Conservation (phyloP, 2,329 filamentous ascomycete species). For the Neofusicoccum kwambonambiense region DNA sequence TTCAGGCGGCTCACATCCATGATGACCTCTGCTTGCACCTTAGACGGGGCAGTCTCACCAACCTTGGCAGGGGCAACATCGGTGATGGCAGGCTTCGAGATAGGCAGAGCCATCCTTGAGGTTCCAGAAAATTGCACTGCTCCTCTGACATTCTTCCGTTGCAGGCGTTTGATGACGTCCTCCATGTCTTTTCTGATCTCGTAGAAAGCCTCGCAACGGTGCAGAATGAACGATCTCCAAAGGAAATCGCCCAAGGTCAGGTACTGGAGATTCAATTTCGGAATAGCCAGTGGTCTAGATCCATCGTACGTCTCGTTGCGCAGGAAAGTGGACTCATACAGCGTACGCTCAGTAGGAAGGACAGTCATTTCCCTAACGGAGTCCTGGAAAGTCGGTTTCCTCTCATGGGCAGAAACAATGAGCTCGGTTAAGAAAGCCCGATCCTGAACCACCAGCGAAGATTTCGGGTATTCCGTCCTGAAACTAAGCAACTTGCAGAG, state of each 20-base stretch:
- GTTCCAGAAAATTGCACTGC: constrained; percentile 73
- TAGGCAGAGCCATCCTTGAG: constrained; percentile 88
- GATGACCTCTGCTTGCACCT: constrained; percentile 80
- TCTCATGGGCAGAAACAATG: constrained; percentile 72
- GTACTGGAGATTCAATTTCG: constrained; percentile 94
- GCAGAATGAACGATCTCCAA: constrained; percentile 89
- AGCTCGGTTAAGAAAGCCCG: constrained; percentile 68
- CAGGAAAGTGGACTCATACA: constrained; percentile 77
- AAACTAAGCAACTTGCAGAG: constrained; percentile 73
- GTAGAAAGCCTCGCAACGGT: constrained; percentile 89
- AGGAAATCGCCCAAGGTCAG: constrained; percentile 92
- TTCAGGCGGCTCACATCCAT: constrained; percentile 80
- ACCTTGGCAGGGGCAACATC: constrained; percentile 82
- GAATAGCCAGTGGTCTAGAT: constrained; percentile 80
- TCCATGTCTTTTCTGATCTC: constrained; percentile 91
- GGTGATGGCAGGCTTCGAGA: constrained; percentile 80
- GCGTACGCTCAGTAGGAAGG: constrained; percentile 76
- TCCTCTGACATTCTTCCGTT: constrained; percentile 52
- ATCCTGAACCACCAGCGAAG: constrained; percentile 62
- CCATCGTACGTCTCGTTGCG: constrained; percentile 87
- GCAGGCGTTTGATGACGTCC: constrained; percentile 73
- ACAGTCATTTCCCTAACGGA: constrained; percentile 67
- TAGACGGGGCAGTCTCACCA: constrained; percentile 77
- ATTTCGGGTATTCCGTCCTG: constrained; percentile 76
- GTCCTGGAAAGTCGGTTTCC: constrained; percentile 79